A percentile compares a stretch with the other conserved stretches of the same genome.
Evolutionary conservation across 192 early-diverging fungal genomes (phyloP).

Genomic region (Entomortierella beljakovae): DNA sequence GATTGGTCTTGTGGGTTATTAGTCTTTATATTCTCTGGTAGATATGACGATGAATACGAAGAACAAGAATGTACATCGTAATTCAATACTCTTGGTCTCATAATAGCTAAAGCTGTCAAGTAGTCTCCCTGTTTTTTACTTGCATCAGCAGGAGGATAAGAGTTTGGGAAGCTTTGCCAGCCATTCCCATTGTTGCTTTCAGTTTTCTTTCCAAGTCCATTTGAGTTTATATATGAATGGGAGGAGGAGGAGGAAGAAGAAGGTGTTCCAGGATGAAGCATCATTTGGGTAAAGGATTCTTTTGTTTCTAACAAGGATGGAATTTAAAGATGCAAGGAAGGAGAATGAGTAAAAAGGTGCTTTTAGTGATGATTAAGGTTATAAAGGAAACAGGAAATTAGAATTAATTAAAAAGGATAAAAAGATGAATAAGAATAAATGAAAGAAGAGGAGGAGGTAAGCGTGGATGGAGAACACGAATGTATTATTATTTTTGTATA

Average conservation of each 20-base stretch:
- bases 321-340: background rate
- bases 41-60: constrained; percentile 85
- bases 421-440: background rate
- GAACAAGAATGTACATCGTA: constrained; percentile 83
- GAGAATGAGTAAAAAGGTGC: background rate
- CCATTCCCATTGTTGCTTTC: background rate
- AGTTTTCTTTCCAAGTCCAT: background rate
- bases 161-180: background rate
- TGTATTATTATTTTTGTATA: too few species aligned
- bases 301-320: background rate
- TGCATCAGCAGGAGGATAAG: background rate
- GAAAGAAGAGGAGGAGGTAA: background rate
- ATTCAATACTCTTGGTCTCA: constrained; percentile 44
- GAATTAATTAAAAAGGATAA: background rate
- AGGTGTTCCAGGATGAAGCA: constrained; percentile 48
- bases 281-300: constrained; percentile 16
- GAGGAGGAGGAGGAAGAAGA: background rate
- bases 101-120: constrained; percentile 46
- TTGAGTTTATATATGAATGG: background rate
- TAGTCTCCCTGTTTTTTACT: constrained; percentile 46
- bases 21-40: constrained; percentile 85
- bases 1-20: constrained; percentile 90
- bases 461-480: too few species aligned
- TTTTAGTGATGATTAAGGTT: background rate
- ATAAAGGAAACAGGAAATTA: background rate